Evolutionary conservation across 2,329 filamentous ascomycete species (phyloP).

Genomic region (Zymoseptoria brevis): DNA sequence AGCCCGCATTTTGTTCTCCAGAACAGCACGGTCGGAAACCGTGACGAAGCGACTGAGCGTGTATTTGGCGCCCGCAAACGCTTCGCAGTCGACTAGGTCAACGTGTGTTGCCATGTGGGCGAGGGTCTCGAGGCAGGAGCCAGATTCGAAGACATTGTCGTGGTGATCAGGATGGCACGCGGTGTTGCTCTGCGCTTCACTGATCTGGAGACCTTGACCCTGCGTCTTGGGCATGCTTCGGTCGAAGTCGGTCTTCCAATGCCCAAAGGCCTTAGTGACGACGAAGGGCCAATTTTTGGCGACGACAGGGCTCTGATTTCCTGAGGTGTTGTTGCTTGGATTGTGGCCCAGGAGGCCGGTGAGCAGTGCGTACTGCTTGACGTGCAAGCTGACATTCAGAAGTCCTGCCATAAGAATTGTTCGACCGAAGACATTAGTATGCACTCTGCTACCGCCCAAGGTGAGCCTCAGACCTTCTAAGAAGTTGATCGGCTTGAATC

Average conservation of each 20-base stretch:
- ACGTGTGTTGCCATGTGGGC: conserved; percentile 98
- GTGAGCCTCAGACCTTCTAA: conserved; percentile 86
- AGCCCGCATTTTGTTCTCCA: conserved; percentile 76
- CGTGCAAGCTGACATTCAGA: conserved; percentile 90
- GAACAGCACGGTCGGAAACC: conserved; percentile 68
- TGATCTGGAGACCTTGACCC: conserved; percentile 28
- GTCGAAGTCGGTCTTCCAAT: conserved; percentile 90
- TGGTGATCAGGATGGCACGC: conserved; percentile 37
- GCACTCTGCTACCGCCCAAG: conserved; percentile 73
- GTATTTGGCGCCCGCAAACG: conserved; percentile 80
- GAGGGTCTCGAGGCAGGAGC: conserved; percentile 82
- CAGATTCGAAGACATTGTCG: conserved; percentile 74
- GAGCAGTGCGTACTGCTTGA: conserved; percentile 92
- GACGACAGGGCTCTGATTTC: conserved; percentile 41
- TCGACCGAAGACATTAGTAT: conserved; percentile 87
- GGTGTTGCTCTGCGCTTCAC: conserved; percentile 23
- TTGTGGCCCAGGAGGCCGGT: conserved; percentile 67
- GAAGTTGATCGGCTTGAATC: conserved; percentile 77
- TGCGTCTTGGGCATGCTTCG: conserved; percentile 59
- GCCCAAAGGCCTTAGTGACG: conserved; percentile 80
- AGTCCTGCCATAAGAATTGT: conserved; percentile 91
- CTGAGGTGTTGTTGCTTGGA: conserved; percentile 63
- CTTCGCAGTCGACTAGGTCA: conserved; percentile 94
- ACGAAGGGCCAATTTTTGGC: conserved; percentile 86
- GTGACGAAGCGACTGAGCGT: conserved; percentile 81